phyloP scores from a whole-genome alignment of 768 basidiomycete species.

The Suillus sp. region DNA sequence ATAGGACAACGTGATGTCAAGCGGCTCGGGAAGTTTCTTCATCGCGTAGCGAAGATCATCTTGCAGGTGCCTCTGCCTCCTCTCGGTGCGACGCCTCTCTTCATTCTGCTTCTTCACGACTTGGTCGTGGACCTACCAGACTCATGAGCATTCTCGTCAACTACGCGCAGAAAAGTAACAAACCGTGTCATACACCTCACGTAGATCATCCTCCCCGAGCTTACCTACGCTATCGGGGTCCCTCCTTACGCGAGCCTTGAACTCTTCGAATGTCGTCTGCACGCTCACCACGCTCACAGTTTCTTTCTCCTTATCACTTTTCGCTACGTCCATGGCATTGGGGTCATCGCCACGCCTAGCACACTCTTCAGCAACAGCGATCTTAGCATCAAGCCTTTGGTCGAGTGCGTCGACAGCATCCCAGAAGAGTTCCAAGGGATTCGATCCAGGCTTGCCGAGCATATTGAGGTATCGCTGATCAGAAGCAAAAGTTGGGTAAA shows the following conservation, averaged over 20 bases:
- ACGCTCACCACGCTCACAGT: slow-evolving; percentile 42
- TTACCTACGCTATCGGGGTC: slow-evolving; percentile 53
- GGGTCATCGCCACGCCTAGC: slow-evolving; percentile 46
- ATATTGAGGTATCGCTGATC: slow-evolving; percentile 86
- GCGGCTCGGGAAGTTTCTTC: slow-evolving; percentile 81
- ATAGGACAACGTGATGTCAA: slow-evolving; percentile 75
- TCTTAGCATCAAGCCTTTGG: slow-evolving; percentile 80
- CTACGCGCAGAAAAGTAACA: slow-evolving; percentile 25
- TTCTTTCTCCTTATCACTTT: slow-evolving; percentile 30
- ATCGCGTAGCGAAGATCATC: slow-evolving; percentile 96
- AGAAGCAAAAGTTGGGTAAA: slow-evolving; percentile 74
- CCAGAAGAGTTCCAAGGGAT: slow-evolving; percentile 96
- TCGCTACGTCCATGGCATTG: slow-evolving; percentile 43
- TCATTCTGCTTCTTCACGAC: slow-evolving; percentile 78
- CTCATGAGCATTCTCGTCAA: slow-evolving; percentile 8
- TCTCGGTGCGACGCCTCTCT: slow-evolving; percentile 84
- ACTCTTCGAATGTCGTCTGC: slow-evolving; percentile 69
- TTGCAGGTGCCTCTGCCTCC: slow-evolving; percentile 82
- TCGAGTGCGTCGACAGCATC: slow-evolving; percentile 87
- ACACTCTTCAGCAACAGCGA: slow-evolving; percentile 64
- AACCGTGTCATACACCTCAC: slow-evolving; percentile 65
- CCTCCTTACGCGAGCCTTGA: slow-evolving; percentile 54
- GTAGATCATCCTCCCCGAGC: slow-evolving; percentile 54
- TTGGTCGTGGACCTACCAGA: slow-evolving; percentile 64
- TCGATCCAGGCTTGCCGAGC: slow-evolving; percentile 92